Percentiles rank a stretch among this genome's conserved stretches.
phyloP scores from a whole-genome alignment of 1,139 yeast species.

The Pichia sp. region DNA sequence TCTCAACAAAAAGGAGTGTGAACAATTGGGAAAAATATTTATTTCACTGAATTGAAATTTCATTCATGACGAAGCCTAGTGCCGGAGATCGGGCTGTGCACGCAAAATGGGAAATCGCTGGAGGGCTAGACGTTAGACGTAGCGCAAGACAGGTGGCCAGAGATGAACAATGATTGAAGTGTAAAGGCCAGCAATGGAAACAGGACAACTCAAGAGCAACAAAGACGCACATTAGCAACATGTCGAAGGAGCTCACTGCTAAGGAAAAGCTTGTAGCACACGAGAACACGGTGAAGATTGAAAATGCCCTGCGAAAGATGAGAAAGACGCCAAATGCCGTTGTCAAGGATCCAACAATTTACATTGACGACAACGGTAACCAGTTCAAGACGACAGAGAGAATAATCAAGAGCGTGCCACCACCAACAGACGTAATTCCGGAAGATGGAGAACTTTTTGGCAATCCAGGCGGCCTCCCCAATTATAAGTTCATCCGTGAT shows the following conservation, averaged over 20 bases:
- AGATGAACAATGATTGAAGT: too few species aligned
- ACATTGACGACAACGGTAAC: slow-evolving; percentile 66
- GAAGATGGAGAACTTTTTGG: slow-evolving; percentile 59
- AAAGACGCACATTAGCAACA: too few species aligned
- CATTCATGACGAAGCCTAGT: too few species aligned
- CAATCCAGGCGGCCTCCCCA: slow-evolving; percentile 56
- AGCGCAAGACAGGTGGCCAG: too few species aligned
- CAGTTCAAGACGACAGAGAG: slow-evolving; percentile 61
- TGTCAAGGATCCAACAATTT: slow-evolving; percentile 42
- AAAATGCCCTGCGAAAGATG: slow-evolving; percentile 72
- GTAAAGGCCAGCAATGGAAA: too few species aligned
- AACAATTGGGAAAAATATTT: too few species aligned
- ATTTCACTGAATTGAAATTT: too few species aligned
- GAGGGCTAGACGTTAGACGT: too few species aligned
- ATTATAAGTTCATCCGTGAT: slow-evolving; percentile 59
- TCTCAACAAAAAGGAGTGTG: too few species aligned
- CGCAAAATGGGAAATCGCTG: too few species aligned
- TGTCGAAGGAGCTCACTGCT: slow-evolving; percentile 7
- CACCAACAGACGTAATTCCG: slow-evolving; percentile 66
- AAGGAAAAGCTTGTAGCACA: slow-evolving; percentile 23
- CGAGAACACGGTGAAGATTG: slow-evolving; percentile 52
- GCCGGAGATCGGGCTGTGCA: too few species aligned
- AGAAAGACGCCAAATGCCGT: slow-evolving; percentile 29
- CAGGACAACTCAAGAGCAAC: neutral
- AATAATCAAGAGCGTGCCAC: slow-evolving; percentile 53